phyloP scores from a whole-genome alignment of 495 filamentous ascomycete genomes.

The Aspergillus homomorphus region DNA sequence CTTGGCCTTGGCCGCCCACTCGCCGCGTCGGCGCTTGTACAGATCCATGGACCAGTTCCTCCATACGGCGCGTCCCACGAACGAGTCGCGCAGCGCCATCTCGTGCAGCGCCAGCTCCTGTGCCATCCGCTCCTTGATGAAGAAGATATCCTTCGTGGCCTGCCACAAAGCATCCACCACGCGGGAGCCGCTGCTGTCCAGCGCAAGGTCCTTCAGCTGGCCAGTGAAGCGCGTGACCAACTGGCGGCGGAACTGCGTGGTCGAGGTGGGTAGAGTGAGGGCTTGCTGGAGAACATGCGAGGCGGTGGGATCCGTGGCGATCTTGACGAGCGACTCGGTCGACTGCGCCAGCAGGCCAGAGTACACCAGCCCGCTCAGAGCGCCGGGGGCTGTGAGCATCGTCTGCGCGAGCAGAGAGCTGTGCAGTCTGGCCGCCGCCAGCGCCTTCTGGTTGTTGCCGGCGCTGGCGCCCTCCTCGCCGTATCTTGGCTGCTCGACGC shows the following conservation, averaged over 20 bases:
- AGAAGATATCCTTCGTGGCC: conserved; percentile 61
- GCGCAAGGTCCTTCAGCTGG: conserved; percentile 60
- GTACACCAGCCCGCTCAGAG: conserved; percentile 55
- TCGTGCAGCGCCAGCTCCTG: conserved; percentile 62
- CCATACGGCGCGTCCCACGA: conserved; percentile 80
- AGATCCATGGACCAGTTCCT: conserved; percentile 89
- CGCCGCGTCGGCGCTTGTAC: conserved; percentile 63
- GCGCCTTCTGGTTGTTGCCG: conserved; percentile 15
- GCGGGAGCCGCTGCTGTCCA: conserved; percentile 69
- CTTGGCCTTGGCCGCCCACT: conserved; percentile 72
- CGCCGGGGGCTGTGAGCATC: conserved; percentile 58
- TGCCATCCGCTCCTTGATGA: conserved; percentile 65
- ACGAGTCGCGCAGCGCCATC: conserved; percentile 64
- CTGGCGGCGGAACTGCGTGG: conserved; percentile 57
- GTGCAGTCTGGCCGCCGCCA: conserved; percentile 53
- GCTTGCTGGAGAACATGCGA: conserved; percentile 71
- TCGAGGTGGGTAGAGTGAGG: conserved; percentile 55
- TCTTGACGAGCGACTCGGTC: conserved; percentile 37
- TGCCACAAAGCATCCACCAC: conserved; percentile 75
- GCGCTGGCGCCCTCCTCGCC: conserved; percentile 20
- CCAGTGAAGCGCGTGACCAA: conserved; percentile 58
- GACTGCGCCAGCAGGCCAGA: conserved; percentile 49
- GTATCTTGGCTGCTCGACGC: conserved; percentile 31
- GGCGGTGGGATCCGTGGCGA: conserved; percentile 59
- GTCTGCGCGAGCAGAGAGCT: conserved; percentile 64